These are phyloP conservation scores for Lactifluus pinguis DNA, from an alignment of 768 basidiomycete species.

Conservation along the genomic window DNA sequence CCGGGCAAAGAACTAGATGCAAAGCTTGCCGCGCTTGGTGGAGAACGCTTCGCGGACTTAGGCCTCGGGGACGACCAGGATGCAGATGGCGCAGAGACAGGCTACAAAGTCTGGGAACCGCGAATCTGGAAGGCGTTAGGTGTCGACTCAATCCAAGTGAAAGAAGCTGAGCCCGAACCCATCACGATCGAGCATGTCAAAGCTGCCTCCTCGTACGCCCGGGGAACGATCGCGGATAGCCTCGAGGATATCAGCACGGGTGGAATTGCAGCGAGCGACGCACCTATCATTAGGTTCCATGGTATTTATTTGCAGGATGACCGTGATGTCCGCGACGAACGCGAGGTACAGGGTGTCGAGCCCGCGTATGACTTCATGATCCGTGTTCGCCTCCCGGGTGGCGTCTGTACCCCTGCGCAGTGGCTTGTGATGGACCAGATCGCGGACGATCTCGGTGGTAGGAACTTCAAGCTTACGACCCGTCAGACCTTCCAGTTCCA, in stretches of 20 bases:
- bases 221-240: slow-evolving; percentile 92
- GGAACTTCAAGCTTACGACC: slow-evolving; percentile 96
- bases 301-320: slow-evolving; percentile 97
- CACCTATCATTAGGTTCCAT: slow-evolving; percentile 96
- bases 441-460: slow-evolving; percentile 87
- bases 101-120: slow-evolving; percentile 95
- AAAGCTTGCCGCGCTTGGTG: slow-evolving; percentile 72
- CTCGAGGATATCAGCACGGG: slow-evolving; percentile 80
- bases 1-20: slow-evolving; percentile 84
- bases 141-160: slow-evolving; percentile 80
- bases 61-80: slow-evolving; percentile 97
- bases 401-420: slow-evolving; percentile 85
- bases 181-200: slow-evolving; percentile 99
- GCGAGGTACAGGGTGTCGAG: slow-evolving; percentile 85
- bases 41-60: slow-evolving; percentile 58
- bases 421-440: slow-evolving; percentile 97
- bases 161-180: slow-evolving; percentile 88
- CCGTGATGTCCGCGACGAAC: slow-evolving; percentile 95
- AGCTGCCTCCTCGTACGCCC: slow-evolving; percentile 85
- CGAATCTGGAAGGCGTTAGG: slow-evolving; percentile 89
- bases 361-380: slow-evolving; percentile 99
- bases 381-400: slow-evolving; percentile 91
- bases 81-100: slow-evolving; percentile 90
- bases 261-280: slow-evolving; percentile 83
- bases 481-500: slow-evolving; percentile 99